Conservation (phyloP, 2,329 filamentous ascomycete species). For the Calonectria montana region DNA sequence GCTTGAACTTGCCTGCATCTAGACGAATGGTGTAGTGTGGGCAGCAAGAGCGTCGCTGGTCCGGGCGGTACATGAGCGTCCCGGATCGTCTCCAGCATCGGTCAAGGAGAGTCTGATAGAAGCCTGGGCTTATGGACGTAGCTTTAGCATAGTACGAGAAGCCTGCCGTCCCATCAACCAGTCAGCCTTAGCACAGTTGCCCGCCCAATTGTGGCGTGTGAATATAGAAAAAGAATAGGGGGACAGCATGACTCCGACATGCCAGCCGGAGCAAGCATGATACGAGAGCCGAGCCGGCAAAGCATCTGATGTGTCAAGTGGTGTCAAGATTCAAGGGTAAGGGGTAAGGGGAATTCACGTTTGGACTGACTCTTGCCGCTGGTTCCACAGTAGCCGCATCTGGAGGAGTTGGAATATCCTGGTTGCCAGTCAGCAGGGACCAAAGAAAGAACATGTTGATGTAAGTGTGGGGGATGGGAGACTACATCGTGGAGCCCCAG, state of each 20-base stretch:
- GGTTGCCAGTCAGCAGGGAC: constrained; percentile 31
- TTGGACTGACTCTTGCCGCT: constrained; percentile 63
- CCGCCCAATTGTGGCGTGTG: constrained; percentile 6
- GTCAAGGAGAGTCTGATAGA: constrained; percentile 80
- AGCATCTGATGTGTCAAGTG: constrained; percentile 15
- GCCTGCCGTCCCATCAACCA: constrained; percentile 58
- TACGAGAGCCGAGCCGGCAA: constrained; percentile 8
- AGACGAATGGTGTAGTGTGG: constrained; percentile 89
- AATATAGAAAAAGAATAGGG: neutral
- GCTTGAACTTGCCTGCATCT: constrained; percentile 72
- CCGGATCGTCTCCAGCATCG: constrained; percentile 83
- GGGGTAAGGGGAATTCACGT: constrained; percentile 47
- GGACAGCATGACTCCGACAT: neutral
- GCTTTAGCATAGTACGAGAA: constrained; percentile 78
- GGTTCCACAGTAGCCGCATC: constrained; percentile 65
- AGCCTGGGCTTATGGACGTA: constrained; percentile 68
- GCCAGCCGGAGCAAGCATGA: constrained; percentile 19
- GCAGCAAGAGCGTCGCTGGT: constrained; percentile 85
- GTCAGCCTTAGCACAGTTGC: constrained; percentile 35
- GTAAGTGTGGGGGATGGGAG: constrained; percentile 38
- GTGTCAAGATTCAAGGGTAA: constrained; percentile 23
- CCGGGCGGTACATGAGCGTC: constrained; percentile 79
- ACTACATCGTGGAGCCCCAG: constrained; percentile 19
- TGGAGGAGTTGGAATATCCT: constrained; percentile 65
- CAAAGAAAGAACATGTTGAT: constrained; percentile 19